Percentiles rank a stretch among this genome's conserved stretches.
Conservation (phyloP, 2,329 filamentous ascomycete species). For the Elsinoe fawcettii region DNA sequence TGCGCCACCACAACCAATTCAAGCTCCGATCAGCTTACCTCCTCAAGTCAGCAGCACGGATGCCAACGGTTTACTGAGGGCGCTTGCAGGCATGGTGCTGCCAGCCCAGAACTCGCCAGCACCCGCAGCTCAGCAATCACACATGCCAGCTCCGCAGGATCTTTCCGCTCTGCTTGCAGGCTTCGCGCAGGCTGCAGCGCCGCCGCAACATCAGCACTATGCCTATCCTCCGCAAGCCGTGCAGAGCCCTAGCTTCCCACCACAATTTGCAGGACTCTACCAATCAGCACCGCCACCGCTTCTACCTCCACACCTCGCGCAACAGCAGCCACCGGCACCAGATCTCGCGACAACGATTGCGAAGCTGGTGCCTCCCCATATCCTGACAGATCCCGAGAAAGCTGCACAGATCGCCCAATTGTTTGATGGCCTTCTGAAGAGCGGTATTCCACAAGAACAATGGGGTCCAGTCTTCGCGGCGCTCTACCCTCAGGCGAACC, state of each 20-base stretch:
- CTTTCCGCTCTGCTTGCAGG: constrained; percentile 18
- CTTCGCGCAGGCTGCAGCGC: constrained; percentile 20
- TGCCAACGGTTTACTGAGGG: constrained; percentile 31
- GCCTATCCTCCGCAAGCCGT: not conserved
- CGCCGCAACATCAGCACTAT: constrained; percentile 16
- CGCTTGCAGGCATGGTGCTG: constrained; percentile 26
- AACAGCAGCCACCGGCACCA: constrained; percentile 11
- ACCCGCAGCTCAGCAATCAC: not conserved
- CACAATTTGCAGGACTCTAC: not conserved
- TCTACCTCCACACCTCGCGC: not conserved
- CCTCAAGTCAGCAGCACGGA: constrained; percentile 22
- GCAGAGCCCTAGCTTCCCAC: constrained; percentile 1
- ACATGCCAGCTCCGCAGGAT: constrained; percentile 9
- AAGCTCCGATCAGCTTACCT: constrained; percentile 18
- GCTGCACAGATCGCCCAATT: constrained; percentile 65
- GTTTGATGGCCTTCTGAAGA: constrained; percentile 65
- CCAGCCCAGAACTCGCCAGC: constrained; percentile 16
- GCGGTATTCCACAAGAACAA: constrained; percentile 70
- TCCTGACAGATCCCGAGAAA: constrained; percentile 36
- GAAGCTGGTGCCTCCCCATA: constrained; percentile 30
- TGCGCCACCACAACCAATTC: constrained; percentile 1
- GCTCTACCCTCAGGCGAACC: constrained; percentile 30
- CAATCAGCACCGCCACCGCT: not conserved
- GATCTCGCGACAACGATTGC: constrained; percentile 17
- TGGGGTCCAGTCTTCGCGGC: constrained; percentile 54